phyloP scores from a whole-genome alignment of 2,329 filamentous ascomycete species.

The Dactylellina drechsleri region DNA sequence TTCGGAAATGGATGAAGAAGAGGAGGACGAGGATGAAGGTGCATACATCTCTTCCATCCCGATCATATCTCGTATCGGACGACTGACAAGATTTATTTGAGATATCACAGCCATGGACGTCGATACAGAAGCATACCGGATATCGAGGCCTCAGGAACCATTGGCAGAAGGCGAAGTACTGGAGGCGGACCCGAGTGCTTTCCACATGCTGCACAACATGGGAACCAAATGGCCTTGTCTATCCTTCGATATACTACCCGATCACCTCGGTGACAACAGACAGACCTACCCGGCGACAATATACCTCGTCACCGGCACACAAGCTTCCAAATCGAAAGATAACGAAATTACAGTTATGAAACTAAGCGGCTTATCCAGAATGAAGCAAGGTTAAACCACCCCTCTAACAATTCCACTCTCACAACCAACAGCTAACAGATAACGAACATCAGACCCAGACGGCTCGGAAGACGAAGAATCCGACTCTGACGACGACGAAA shows the following conservation, averaged over 20 bases:
- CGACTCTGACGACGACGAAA: conserved; percentile 74
- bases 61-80: not conserved
- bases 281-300: conserved; percentile 94
- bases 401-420: not conserved
- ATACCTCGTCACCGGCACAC: conserved; percentile 93
- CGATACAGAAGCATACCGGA: conserved; percentile 94
- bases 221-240: conserved; percentile 97
- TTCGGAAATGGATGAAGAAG: conserved; percentile 84
- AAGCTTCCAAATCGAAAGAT: conserved; percentile 81
- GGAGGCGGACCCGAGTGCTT: conserved; percentile 89
- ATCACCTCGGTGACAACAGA: conserved; percentile 85
- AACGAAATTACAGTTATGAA: conserved; percentile 97
- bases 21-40: conserved; percentile 67
- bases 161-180: conserved; percentile 90
- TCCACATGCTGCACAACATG: conserved; percentile 95
- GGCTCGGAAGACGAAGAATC: conserved; percentile 65
- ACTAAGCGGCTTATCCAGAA: conserved; percentile 87
- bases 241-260: conserved; percentile 90
- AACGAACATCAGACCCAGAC: conserved; percentile 39
- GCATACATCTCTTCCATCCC: conserved; percentile 19
- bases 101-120: conserved; percentile 81
- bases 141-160: conserved; percentile 79
- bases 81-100: not conserved
- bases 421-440: not conserved
- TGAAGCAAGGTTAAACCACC: conserved; percentile 69